Evolutionary conservation across 441 rosid genomes (phyloP).

Genomic region (Bruguiera hainesii): DNA sequence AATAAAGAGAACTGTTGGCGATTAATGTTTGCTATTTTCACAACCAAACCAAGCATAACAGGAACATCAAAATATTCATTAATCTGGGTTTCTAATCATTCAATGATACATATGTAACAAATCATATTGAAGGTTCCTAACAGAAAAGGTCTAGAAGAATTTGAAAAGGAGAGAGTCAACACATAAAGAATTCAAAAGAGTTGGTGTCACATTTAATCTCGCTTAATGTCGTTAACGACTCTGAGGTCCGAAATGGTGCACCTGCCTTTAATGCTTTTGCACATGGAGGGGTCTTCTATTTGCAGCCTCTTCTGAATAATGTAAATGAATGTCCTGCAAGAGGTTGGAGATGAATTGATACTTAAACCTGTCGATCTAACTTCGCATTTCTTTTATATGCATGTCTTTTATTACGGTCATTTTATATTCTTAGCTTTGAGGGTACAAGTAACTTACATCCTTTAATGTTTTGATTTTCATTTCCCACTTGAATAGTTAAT

Average conservation of each 20-base stretch:
- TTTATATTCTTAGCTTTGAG: constrained; percentile 4
- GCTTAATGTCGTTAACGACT: constrained; percentile 23
- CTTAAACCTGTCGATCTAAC: constrained; percentile 28
- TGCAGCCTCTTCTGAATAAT: constrained; percentile 33
- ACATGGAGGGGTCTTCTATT: constrained; percentile 66
- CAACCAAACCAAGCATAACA: no score
- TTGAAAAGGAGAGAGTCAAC: constrained; percentile 16
- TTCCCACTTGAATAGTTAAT: constrained; percentile 8
- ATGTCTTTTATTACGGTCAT: neutral
- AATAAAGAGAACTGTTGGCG: no score
- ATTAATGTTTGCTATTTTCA: no score
- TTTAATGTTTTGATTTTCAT: constrained; percentile 22
- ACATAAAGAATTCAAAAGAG: constrained; percentile 8
- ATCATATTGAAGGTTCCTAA: neutral
- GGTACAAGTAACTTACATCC: constrained; percentile 22
- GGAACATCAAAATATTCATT: no score
- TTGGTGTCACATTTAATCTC: neutral
- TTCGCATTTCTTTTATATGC: constrained; percentile 2
- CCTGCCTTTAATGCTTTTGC: constrained; percentile 49
- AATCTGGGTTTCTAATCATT: neutral
- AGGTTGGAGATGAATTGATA: constrained; percentile 29
- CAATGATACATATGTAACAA: neutral
- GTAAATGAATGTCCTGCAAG: constrained; percentile 40
- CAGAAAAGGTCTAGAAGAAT: neutral
- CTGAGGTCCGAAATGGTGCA: constrained; percentile 21